Base-by-base conservation (phyloP, 2,329 filamentous ascomycete species). In the Chaetomiaceae sp. region DNA sequence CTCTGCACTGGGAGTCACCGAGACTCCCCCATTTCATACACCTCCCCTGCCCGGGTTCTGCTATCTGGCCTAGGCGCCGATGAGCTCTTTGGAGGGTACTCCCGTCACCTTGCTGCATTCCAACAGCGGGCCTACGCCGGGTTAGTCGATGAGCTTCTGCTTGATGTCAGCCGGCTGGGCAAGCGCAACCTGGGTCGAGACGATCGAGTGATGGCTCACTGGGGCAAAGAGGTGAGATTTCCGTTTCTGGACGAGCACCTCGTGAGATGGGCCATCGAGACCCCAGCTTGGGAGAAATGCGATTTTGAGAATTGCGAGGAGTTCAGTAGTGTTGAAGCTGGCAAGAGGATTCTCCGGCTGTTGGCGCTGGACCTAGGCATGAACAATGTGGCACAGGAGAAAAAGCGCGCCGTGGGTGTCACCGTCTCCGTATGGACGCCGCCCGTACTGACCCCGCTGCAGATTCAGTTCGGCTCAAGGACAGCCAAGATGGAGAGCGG, bases 181-280 rank as follows among this genome's bases (percentile, higher is more conserved):
- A 90, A 94, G 70, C 83, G 94, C n/a, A 99, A 99, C 60, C 78
- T 99, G 7, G 95, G 94, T 4, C 84, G 94, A 9, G 94, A 99
- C 65, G 95, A 99, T 69, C 82, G 94, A 21, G 87, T 91, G 16
- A 89, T 96, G 69, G 85, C 89, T 2, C 81, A 95, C 65, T 97
- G 91, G 87, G 84, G 88, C 13, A 86, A 85, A 56, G 94, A 99
- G 70, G 87, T 87, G 29, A 81, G 94, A 32, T 96, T 95, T 65
- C 94, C 95, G 0, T 99, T 82, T 64, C 78, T 99, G 0, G 94
- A 97, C 57, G 94, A 99, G 69, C 75, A 81, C 2, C 79, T 99
- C 40, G 84, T 96, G n/a, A 76, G 76, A 23, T 94, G 90, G 82
- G 87, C 89, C 6, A 79, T 97, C 23, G 75, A 75, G 38, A 75